A percentile compares a stretch with the other conserved stretches of the same genome.
Conservation (phyloP, 2,329 filamentous ascomycete species). For the Spiromastix sp. region DNA sequence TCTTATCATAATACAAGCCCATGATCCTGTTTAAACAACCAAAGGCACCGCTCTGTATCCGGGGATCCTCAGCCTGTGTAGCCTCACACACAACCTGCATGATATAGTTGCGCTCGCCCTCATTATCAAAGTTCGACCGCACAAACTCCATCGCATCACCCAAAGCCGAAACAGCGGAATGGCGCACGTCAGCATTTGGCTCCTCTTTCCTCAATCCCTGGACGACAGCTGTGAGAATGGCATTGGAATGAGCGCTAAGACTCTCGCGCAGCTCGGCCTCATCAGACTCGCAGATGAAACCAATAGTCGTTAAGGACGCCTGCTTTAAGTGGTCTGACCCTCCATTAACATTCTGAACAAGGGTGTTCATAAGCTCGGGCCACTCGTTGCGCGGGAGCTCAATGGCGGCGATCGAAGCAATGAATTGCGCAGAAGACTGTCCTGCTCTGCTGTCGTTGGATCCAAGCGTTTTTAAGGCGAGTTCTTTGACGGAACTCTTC, state of each 20-base stretch:
- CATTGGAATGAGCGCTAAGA: constrained; percentile 81
- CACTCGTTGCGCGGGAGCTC: constrained; percentile 90
- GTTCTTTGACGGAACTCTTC: constrained; percentile 78
- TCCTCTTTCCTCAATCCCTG: constrained; percentile 97
- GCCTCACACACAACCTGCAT: constrained; percentile 99
- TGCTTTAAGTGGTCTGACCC: constrained; percentile 86
- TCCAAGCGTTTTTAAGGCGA: constrained; percentile 77
- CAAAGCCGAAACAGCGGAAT: constrained; percentile 85
- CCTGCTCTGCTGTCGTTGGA: constrained; percentile 75
- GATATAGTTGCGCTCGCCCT: constrained; percentile 98
- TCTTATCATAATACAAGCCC: constrained; percentile 97
- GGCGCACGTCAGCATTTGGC: constrained; percentile 77
- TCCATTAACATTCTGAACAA: constrained; percentile 87
- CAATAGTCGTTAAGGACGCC: constrained; percentile 88
- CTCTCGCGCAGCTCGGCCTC: constrained; percentile 75
- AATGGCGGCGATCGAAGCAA: constrained; percentile 87
- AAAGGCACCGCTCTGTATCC: constrained; percentile 92
- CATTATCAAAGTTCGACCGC: constrained; percentile 95
- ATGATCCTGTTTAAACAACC: constrained; percentile 98
- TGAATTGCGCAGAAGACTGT: constrained; percentile 84
- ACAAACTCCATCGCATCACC: constrained; percentile 97
- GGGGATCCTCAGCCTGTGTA: constrained; percentile 80
- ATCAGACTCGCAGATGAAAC: constrained; percentile 95
- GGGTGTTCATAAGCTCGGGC: constrained; percentile 75
- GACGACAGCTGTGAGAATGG: constrained; percentile 93